These are phyloP conservation scores for Spergularia bocconei DNA, from an alignment of 148 eudicot species.

Conservation along the genomic window DNA sequence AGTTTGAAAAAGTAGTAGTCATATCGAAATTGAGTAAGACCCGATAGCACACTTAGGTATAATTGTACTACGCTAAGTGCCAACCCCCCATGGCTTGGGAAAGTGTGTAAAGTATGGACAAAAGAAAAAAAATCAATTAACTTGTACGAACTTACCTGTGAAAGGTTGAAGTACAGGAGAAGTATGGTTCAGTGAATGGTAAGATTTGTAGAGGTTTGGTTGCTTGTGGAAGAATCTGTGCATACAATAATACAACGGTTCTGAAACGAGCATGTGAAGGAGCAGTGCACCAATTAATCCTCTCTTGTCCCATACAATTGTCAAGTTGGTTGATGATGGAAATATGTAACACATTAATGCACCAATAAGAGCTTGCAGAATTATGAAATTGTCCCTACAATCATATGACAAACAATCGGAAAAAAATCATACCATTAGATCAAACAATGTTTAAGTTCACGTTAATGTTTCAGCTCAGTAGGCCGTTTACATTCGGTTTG, in stretches of 20 bases:
- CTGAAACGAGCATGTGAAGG: slow-evolving; percentile 65
- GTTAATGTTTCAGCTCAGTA: too few species aligned
- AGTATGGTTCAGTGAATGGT: slow-evolving; percentile 73
- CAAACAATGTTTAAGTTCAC: too few species aligned
- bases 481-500: too few species aligned
- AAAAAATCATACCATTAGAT: background rate
- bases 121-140: background rate
- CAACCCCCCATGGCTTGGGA: too few species aligned
- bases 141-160: slow-evolving; percentile 45
- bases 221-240: slow-evolving; percentile 58
- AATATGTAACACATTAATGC: slow-evolving; percentile 39
- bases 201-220: slow-evolving; percentile 36
- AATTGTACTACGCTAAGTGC: too few species aligned
- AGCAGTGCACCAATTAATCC: slow-evolving; percentile 47
- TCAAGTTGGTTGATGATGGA: slow-evolving; percentile 33
- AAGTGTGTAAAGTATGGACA: background rate
- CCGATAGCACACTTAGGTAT: too few species aligned
- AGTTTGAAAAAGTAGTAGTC: too few species aligned
- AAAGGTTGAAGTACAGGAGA: slow-evolving; percentile 61
- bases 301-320: slow-evolving; percentile 45
- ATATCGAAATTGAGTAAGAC: too few species aligned
- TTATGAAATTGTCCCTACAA: slow-evolving; percentile 74
- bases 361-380: slow-evolving; percentile 60
- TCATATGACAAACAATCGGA: background rate
- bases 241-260: slow-evolving; percentile 67